Evolutionary conservation across 805 yeast species (phyloP).

Genomic region (Pichia manshurica): DNA sequence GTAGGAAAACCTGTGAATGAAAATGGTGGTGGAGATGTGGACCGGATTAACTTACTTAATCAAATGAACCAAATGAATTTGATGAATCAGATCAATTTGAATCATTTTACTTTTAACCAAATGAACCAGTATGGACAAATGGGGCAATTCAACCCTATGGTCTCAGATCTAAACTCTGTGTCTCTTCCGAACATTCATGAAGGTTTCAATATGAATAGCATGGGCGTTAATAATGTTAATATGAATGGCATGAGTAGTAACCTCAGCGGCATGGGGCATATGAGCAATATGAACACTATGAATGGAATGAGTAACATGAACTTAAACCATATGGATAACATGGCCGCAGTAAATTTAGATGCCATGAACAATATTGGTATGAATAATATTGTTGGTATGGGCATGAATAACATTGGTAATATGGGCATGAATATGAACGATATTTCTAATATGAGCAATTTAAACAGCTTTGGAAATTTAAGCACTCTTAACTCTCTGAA

Average conservation of each 20-base stretch:
- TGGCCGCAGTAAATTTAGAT: not conserved
- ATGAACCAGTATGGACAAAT: not conserved
- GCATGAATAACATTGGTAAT: not conserved
- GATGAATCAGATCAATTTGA: not conserved
- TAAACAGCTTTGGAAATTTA: not conserved
- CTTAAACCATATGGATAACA: not conserved
- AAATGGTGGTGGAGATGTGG: not conserved
- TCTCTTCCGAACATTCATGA: not conserved
- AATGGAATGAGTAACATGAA: conserved; percentile 1
- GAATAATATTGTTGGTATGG: not conserved
- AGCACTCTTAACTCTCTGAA: not conserved
- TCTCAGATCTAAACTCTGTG: not conserved
- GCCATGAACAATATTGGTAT: not conserved
- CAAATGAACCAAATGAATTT: conserved; percentile 8
- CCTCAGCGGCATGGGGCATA: not conserved
- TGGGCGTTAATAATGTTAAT: conserved; percentile 1
- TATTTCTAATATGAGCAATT: not conserved
- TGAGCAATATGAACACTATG: conserved; percentile 3
- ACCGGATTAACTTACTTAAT: not conserved
- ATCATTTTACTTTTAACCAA: not conserved
- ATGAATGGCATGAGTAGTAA: not conserved
- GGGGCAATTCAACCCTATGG: not conserved
- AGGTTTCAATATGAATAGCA: conserved; percentile 3
- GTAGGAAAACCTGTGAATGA: no score
- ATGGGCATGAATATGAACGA: not conserved